Conservation (phyloP, 1,284 basidiomycete genomes). For the Cerrena zonata region DNA sequence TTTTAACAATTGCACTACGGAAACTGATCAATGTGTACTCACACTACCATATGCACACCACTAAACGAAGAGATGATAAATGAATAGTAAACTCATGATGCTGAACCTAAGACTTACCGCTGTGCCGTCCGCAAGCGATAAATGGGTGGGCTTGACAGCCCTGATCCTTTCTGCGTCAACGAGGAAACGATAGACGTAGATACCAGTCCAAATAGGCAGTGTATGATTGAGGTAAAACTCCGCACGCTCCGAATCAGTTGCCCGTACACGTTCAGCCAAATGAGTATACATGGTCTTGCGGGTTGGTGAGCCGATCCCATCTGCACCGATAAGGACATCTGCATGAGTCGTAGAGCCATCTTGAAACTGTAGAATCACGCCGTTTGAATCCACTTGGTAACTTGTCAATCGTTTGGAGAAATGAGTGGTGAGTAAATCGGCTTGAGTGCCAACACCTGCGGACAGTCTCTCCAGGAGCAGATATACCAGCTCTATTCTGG, state of each 20-base stretch:
- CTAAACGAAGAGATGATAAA: background rate
- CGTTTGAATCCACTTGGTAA: background rate
- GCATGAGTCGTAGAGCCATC: constrained; percentile 33
- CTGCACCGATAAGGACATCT: constrained; percentile 39
- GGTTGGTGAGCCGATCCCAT: constrained; percentile 38
- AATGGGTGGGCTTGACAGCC: constrained; percentile 11
- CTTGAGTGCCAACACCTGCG: no score
- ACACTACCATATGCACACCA: background rate
- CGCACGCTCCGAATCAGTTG: constrained; percentile 8
- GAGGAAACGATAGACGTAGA: constrained; percentile 36
- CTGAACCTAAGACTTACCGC: background rate
- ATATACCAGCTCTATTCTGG: no score
- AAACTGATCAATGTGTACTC: background rate
- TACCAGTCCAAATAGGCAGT: constrained; percentile 40
- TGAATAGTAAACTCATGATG: no score
- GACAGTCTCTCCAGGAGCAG: no score
- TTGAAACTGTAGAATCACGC: constrained; percentile 28
- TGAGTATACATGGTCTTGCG: constrained; percentile 31
- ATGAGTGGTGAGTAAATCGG: background rate
- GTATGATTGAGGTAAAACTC: constrained; percentile 16
- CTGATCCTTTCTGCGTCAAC: constrained; percentile 29
- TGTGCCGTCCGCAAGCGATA: background rate
- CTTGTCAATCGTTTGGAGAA: background rate
- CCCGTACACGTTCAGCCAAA: constrained; percentile 8
- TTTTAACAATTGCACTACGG: background rate